Percentiles rank a stretch among this genome's conserved stretches.
These are phyloP conservation scores for Nemania sp. DNA, from an alignment of 2,329 filamentous ascomycete genomes.

Conservation along the genomic window DNA sequence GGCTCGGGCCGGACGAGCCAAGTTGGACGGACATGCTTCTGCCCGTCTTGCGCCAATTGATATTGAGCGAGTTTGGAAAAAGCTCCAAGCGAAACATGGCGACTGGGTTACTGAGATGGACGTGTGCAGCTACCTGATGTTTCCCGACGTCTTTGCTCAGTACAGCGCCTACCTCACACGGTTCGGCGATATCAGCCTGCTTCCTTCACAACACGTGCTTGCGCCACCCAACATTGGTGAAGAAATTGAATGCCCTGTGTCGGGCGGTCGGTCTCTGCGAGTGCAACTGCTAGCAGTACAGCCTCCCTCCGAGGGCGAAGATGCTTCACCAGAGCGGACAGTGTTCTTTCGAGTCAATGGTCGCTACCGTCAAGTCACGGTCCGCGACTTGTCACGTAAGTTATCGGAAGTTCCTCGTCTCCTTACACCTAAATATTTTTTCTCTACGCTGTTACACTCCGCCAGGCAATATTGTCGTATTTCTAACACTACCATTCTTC, in stretches of 20 bases:
- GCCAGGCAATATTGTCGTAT: neutral
- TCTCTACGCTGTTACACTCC: neutral
- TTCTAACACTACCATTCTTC: neutral
- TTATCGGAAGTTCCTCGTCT: neutral
- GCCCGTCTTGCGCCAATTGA: neutral
- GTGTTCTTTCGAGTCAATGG: neutral
- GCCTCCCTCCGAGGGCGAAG: neutral
- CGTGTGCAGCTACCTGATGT: neutral
- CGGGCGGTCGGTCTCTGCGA: neutral
- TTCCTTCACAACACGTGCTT: neutral
- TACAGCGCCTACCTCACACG: neutral
- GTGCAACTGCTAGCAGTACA: neutral
- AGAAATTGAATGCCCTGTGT: neutral
- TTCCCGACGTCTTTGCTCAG: neutral
- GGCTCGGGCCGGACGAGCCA: neutral
- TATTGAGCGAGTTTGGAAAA: neutral
- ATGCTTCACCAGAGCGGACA: neutral
- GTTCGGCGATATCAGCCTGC: neutral
- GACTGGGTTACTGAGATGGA: neutral
- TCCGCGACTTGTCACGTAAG: neutral
- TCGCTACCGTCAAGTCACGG: neutral
- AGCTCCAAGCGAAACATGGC: neutral
- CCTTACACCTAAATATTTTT: neutral
- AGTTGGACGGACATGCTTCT: neutral
- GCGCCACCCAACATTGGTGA: neutral